Base-by-base conservation (phyloP, 2,329 filamentous ascomycete species). In the Calonectria montana region DNA sequence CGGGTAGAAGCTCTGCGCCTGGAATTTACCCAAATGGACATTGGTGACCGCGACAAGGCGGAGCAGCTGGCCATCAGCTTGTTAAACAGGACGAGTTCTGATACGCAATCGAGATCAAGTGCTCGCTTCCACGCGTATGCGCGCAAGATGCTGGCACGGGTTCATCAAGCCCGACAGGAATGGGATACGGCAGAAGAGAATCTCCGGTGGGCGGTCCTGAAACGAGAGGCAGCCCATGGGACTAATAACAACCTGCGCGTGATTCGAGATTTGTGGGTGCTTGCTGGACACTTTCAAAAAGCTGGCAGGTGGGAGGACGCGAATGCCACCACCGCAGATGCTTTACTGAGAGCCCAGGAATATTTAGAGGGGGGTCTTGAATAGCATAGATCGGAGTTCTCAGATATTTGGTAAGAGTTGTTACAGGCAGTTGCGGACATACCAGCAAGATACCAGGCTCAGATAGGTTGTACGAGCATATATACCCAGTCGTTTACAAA, bases 11-110 rank as follows among this genome's bases (percentile, higher is more conserved):
- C 82, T 3, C 71, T 84, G 25, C 75, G 77, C 70, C 75, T 84
- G 2, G 82, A 84, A 63, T 84, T 83, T 53, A 84, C 82, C 9
- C 82, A 84, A 61, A 84, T 84, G 82, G 82, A 84, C 35, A 73
- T 84, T 7, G 81, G 76, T 7, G 80, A 84, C 63, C 78, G 75
- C 62, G 73, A 68, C 9, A 78, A 77, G 53, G 82, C 82, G 1
- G 82, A 83, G 70, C 41, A 78, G 35, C 71, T 83, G 37, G 82
- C 82, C 1, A 31, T 77, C 31, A 71, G 76, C 29, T 53, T 84
- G 61, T 76, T 84, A 9, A 35, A 77, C 7, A 76, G 74, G 18
- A 83, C 82, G 18, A 76, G 73, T 37, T 74, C 74, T 8, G 72
- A 74, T 7, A 39, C 65, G 5, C 69, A 70, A 35, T 74, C 78